Conservation (phyloP, 208 protist species). For the Balamuthia mandrillaris region DNA sequence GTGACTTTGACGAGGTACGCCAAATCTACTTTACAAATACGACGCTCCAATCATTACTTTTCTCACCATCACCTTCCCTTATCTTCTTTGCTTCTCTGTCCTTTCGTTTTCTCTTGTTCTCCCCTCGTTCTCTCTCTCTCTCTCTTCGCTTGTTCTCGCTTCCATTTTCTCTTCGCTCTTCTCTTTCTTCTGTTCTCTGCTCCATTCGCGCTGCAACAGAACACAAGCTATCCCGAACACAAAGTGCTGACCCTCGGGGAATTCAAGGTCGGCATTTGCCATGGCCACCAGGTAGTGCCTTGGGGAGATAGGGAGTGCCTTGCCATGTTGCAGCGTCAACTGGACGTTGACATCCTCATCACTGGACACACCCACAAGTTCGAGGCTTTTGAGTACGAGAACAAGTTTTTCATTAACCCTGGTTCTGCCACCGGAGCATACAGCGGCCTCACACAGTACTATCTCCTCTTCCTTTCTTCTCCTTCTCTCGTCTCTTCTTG, state of each 20-base stretch:
- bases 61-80: not conserved
- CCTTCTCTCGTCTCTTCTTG: not conserved
- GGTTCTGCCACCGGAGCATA: conserved; percentile 97
- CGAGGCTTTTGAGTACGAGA: conserved; percentile 86
- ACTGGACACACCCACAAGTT: conserved; percentile 90
- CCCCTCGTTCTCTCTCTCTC: not conserved
- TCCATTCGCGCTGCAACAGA: too few species aligned
- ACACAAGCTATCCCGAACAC: conserved; percentile 75
- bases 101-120: not conserved
- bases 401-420: conserved; percentile 97
- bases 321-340: conserved; percentile 87
- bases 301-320: conserved; percentile 88
- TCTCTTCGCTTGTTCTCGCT: not conserved
- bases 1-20: conserved; percentile 92
- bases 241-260: conserved; percentile 90
- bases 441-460: conserved; percentile 55
- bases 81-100: not conserved
- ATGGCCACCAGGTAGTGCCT: conserved; percentile 95
- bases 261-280: conserved; percentile 94
- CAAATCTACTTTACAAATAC: too few species aligned
- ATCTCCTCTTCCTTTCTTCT: conserved; percentile 47
- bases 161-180: not conserved
- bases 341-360: conserved; percentile 97
- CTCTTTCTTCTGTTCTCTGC: conserved; percentile 1
- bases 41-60: not conserved